Conservation (phyloP, 441 rosid species). For the Biscutella auriculata region DNA sequence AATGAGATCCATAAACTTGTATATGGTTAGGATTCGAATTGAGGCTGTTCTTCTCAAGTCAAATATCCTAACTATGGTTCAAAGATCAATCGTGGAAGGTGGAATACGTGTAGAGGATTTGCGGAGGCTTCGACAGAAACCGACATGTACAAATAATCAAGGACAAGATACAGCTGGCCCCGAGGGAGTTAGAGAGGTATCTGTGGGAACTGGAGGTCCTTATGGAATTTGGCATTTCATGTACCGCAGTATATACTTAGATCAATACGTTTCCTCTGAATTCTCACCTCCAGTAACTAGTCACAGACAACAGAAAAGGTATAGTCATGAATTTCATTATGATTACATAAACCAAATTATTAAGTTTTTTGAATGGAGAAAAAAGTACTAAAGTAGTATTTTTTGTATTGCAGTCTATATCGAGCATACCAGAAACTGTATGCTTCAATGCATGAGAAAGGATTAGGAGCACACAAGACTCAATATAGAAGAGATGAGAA, state of each 20-base stretch:
- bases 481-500: conserved; percentile 93
- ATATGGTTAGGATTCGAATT: conserved; percentile 46
- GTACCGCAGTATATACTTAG: conserved; percentile 84
- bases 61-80: conserved; percentile 70
- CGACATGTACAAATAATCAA: conserved; percentile 25
- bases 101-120: conserved; percentile 91
- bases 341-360: neutral
- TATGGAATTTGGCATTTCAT: conserved; percentile 97
- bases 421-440: conserved; percentile 89
- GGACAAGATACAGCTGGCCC: conserved; percentile 48
- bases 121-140: conserved; percentile 24
- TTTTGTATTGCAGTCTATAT: conserved; percentile 56
- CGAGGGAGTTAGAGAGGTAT: conserved; percentile 37
- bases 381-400: conserved; percentile 7
- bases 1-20: conserved; percentile 9
- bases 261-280: conserved; percentile 87
- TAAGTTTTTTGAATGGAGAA: neutral
- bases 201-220: conserved; percentile 73
- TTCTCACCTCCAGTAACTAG: conserved; percentile 72
- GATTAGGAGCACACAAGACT: conserved; percentile 78
- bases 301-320: conserved; percentile 77
- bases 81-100: conserved; percentile 82
- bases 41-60: conserved; percentile 78
- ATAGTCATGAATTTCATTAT: conserved; percentile 4
- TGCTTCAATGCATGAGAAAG: conserved; percentile 84